Conservation (phyloP, 352 stramenopile genomes). For the Pythium pyrilobum region DNA sequence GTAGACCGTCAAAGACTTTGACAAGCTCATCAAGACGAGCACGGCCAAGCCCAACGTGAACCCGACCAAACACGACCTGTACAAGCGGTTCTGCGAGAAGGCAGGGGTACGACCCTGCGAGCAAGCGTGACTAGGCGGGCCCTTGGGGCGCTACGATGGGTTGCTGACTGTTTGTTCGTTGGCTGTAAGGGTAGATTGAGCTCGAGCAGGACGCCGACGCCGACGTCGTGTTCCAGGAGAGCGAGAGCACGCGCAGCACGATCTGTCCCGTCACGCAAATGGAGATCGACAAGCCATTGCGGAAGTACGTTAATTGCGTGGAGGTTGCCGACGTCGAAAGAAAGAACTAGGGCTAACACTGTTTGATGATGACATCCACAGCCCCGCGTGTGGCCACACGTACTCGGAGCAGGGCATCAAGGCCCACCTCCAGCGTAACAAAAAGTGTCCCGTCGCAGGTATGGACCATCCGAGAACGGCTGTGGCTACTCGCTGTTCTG, state of each 20-base stretch:
- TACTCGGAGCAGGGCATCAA: slow-evolving; percentile 79
- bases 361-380: slow-evolving; percentile 11
- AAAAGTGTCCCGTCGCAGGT: slow-evolving; percentile 78
- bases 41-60: slow-evolving; percentile 56
- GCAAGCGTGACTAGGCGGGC: not conserved
- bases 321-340: not conserved
- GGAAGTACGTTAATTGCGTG: slow-evolving; percentile 42
- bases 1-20: slow-evolving; percentile 42
- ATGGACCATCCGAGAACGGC: not conserved
- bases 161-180: not conserved
- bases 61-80: slow-evolving; percentile 54
- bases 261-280: slow-evolving; percentile 80
- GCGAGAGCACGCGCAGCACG: slow-evolving; percentile 63
- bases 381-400: slow-evolving; percentile 65
- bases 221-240: slow-evolving; percentile 79
- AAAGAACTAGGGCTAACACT: not conserved
- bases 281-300: slow-evolving; percentile 69
- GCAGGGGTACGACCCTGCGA: slow-evolving; percentile 44
- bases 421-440: slow-evolving; percentile 61
- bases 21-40: slow-evolving; percentile 54
- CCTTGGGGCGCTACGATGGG: not conserved
- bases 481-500: not conserved
- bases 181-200: slow-evolving; percentile 52
- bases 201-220: slow-evolving; percentile 59
- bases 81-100: slow-evolving; percentile 74